Conservation (phyloP, 306 rosid species). For the Ochetophila trinervis region DNA sequence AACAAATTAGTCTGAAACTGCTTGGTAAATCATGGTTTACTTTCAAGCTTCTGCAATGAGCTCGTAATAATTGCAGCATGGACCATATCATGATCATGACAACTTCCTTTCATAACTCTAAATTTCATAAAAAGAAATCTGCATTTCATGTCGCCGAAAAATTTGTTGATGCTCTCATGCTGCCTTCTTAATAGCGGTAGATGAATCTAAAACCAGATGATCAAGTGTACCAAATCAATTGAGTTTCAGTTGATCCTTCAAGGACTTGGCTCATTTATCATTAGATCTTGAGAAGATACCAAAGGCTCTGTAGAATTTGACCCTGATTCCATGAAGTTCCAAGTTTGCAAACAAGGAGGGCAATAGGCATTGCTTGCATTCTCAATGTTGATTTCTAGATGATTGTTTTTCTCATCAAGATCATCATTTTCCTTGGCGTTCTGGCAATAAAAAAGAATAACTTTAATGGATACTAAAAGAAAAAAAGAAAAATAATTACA, state of each 20-base stretch:
- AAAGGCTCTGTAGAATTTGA: conserved; percentile 43
- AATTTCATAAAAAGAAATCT: background rate
- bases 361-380: conserved; percentile 63
- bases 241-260: background rate
- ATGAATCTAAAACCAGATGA: conserved; percentile 6
- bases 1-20: too few relatives aligned
- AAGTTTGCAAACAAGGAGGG: conserved; percentile 62
- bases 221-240: too few relatives aligned
- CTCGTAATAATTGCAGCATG: too few relatives aligned
- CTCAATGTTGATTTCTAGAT: conserved; percentile 53
- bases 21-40: too few relatives aligned
- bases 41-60: too few relatives aligned
- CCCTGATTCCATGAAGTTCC: conserved; percentile 42
- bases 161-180: background rate
- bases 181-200: background rate
- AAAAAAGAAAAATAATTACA: background rate
- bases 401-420: conserved; percentile 44
- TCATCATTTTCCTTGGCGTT: conserved; percentile 78
- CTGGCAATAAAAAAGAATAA: conserved; percentile 22
- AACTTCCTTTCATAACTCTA: too few relatives aligned
- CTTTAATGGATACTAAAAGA: background rate
- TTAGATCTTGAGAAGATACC: conserved; percentile 28
- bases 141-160: conserved; percentile 5
- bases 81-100: too few relatives aligned
- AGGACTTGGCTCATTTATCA: background rate